Base-by-base conservation (phyloP, 2,329 filamentous ascomycete genomes). In the Neocucurbitaria cava region DNA sequence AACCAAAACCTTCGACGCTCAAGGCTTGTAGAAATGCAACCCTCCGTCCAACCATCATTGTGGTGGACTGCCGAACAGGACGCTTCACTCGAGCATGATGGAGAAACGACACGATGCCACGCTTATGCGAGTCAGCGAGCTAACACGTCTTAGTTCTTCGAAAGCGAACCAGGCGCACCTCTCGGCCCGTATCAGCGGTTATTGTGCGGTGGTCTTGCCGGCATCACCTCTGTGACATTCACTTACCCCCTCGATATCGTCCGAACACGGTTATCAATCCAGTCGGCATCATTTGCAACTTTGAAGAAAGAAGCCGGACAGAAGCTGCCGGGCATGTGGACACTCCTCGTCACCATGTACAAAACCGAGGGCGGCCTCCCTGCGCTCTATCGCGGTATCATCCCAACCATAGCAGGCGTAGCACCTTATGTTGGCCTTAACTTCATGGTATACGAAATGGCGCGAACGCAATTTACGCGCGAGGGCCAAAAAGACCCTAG, bases 231-330 rank as follows among this genome's bases (percentile, higher is more conserved):
- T 10, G 95, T 99, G 54, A 90, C 91, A 54, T 88, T 90, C 71
- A 99, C 95, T 46, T 99, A 99, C 75, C 95, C 95, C 13, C 89
- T 99, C 63, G 95, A 99, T 73, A 99, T 99, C 70, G 94, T 98
- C 56, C 91, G 95, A 58, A 99, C 95, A 20, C 88, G 95, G 36
- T 82, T 99, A 44, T 98, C 94, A 7, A 97, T 99, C 49, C 95
- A 99, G 76, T 93, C 92, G 3, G 95, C 95, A n/a, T 97, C 94
- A 5, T 98, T 99, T 75, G 86, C 89, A 21, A 89, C 86, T 56
- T 83, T 98, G 13, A 85, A 87, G 47, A 58, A 61, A 30, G 62
- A 71, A 46, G 55, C 66, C 13, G 65, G 66, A 39, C 57, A 69
- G 62, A 87, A 90, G 71, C 79, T 96, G 20, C 94, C 93, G 0